Base-by-base conservation (phyloP, 2,329 filamentous ascomycete species). In the Microdochium bolleyi region DNA sequence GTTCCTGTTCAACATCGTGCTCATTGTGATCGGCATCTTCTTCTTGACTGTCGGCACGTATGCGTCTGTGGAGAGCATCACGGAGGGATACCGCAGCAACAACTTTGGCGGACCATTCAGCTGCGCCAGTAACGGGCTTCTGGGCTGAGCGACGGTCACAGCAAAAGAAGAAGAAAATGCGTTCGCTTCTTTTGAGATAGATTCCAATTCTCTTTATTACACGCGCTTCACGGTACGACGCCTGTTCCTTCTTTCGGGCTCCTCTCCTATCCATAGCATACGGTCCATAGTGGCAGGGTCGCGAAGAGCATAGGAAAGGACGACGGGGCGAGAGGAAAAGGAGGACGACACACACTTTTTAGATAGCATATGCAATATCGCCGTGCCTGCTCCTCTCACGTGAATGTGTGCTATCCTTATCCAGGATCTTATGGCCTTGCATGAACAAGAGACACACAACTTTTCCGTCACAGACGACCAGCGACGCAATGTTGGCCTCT, bases 1-100 rank as follows among this genome's bases (percentile, higher is more conserved):
- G 46, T 76, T 84, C n/a, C 68, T 72, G 0, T 67, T 94, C 51
- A 96, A 96, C 63, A 64, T 89, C 16, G 60, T 83, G 56, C 81
- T 96, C 54, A 91, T 94, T 54, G 25, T 78, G 2, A 82, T 87
- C 19, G 92, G 92, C 0, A 51, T 95, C n/a, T 82, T 92, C 59
- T 95, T 95, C 73, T 70, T 96, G 49, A 84, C 78, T 0, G 88
- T 78, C 1, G 92, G 92, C 37, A 96, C 91, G 2, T 96, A 96
- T 63, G 83, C 81, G 34, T 85, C 81, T 55, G 84, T 91, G 0
- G 79, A 89, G 67, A 83, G 82, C 53, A 92, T 92, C 54, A 79
- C 94, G 24, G 75, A 89, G 54, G 84, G 85, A 21, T 95, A 92
- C 63, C 65, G 77, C 30, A 69, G 75, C 1, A 80, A 82, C 3